phyloP scores from a whole-genome alignment of 208 protist genomes.

The Crithidia bombi region DNA sequence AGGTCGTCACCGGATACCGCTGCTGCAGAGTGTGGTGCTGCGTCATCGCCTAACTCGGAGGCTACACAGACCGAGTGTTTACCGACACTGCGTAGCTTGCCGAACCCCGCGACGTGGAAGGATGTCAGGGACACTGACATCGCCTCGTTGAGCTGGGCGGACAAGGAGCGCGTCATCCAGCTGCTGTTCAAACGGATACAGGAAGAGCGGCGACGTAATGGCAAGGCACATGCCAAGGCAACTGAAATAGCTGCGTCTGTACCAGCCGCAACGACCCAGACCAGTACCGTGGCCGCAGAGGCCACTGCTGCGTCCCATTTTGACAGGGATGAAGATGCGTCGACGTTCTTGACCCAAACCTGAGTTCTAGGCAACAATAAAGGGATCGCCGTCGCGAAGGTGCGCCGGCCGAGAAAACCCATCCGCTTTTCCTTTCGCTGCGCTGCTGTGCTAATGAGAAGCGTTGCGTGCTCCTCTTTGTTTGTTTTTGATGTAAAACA shows the following conservation, averaged over 20 bases:
- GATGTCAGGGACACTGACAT: slow-evolving; percentile 77
- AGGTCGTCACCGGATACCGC: background rate
- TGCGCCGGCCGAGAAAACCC: too few species aligned
- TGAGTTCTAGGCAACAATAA: background rate
- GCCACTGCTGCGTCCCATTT: background rate
- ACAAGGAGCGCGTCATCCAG: slow-evolving; percentile 91
- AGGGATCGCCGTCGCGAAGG: too few species aligned
- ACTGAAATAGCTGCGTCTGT: background rate
- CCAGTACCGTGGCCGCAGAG: background rate
- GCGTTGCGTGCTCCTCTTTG: too few species aligned
- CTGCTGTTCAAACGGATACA: slow-evolving; percentile 81
- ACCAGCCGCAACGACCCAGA: background rate
- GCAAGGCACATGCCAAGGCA: background rate
- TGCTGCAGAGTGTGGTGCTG: too few species aligned
- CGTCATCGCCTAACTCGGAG: background rate
- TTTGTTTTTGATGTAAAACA: slow-evolving; percentile 7
- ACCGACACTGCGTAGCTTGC: slow-evolving; percentile 33
- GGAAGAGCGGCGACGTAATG: slow-evolving; percentile 28
- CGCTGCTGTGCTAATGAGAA: too few species aligned
- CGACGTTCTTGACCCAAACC: slow-evolving; percentile 55
- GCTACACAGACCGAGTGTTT: background rate
- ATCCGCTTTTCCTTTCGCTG: too few species aligned
- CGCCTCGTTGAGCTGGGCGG: slow-evolving; percentile 74
- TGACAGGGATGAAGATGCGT: slow-evolving; percentile 16
- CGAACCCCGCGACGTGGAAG: slow-evolving; percentile 49